Percentiles rank a stretch among this genome's conserved stretches.
Conservation (phyloP, 805 yeast species). For the Starmerella floricola region DNA sequence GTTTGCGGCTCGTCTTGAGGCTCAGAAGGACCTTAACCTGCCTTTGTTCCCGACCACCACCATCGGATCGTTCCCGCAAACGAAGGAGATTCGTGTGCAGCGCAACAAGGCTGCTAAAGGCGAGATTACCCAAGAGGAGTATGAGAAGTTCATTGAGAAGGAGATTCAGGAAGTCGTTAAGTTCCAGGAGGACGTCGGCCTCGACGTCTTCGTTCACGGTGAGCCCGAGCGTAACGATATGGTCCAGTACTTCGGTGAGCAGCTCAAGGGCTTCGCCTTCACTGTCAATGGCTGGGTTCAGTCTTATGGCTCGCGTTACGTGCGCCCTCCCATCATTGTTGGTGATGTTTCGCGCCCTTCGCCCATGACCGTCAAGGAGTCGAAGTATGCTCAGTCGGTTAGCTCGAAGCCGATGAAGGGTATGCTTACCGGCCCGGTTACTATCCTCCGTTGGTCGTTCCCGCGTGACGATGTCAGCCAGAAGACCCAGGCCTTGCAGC, state of each 20-base stretch:
- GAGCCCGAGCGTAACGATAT: slow-evolving; percentile 99
- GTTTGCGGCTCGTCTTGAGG: slow-evolving; percentile 75
- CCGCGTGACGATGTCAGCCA: slow-evolving; percentile 97
- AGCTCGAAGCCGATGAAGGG: slow-evolving; percentile 97
- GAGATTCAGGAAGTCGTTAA: slow-evolving; percentile 92
- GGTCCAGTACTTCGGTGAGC: slow-evolving; percentile 99
- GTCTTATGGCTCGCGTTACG: slow-evolving; percentile 99
- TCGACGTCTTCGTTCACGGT: slow-evolving; percentile 98
- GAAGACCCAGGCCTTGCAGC: slow-evolving; percentile 89
- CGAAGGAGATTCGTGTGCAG: slow-evolving; percentile 96
- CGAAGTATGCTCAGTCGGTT: slow-evolving; percentile 95
- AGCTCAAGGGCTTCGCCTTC: slow-evolving; percentile 95
- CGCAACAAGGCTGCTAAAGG: slow-evolving; percentile 98
- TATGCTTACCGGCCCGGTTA: slow-evolving; percentile 99
- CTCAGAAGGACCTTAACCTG: slow-evolving; percentile 81
- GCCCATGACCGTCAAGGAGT: slow-evolving; percentile 98
- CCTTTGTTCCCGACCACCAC: slow-evolving; percentile 99
- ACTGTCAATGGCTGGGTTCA: slow-evolving; percentile 99
- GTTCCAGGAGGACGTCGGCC: slow-evolving; percentile 98
- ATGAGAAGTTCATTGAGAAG: slow-evolving; percentile 90
- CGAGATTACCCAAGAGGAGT: slow-evolving; percentile 84
- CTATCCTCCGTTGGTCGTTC: slow-evolving; percentile 99
- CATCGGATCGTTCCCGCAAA: slow-evolving; percentile 99
- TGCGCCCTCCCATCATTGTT: slow-evolving; percentile 97
- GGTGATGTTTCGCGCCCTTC: slow-evolving; percentile 98